Conservation (phyloP, 1,284 basidiomycete genomes). For the Cryptococcus wingfieldii region DNA sequence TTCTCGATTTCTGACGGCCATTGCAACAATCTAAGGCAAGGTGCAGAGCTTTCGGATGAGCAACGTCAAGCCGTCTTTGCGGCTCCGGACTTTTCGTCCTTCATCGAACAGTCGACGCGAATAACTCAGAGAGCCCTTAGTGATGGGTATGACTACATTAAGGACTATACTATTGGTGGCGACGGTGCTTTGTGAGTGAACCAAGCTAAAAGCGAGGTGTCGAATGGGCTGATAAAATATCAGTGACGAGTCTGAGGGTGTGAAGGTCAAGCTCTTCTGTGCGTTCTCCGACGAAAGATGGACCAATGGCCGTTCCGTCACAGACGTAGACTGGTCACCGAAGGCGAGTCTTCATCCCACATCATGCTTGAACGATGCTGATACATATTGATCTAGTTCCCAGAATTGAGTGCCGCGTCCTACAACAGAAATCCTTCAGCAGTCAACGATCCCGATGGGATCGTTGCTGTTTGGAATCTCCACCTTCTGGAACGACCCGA, state of each 20-base stretch:
- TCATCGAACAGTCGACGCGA: slow-evolving; percentile 91
- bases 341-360: slow-evolving; percentile 58
- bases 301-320: slow-evolving; percentile 86
- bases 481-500: slow-evolving; percentile 93
- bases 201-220: background rate
- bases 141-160: slow-evolving; percentile 93
- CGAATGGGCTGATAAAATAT: background rate
- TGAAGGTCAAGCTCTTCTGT: slow-evolving; percentile 79
- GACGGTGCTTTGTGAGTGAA: slow-evolving; percentile 64
- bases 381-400: slow-evolving; percentile 60
- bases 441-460: slow-evolving; percentile 88
- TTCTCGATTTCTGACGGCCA: background rate
- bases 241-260: slow-evolving; percentile 84
- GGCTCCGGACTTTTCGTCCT: slow-evolving; percentile 84
- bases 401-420: slow-evolving; percentile 87
- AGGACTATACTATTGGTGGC: slow-evolving; percentile 83
- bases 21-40: background rate
- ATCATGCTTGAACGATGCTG: background rate
- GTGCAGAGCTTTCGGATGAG: slow-evolving; percentile 72
- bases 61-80: slow-evolving; percentile 74
- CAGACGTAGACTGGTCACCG: slow-evolving; percentile 94
- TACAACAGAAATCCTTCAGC: slow-evolving; percentile 95
- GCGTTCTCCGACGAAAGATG: slow-evolving; percentile 84
- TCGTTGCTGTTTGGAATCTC: slow-evolving; percentile 96
- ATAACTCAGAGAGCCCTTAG: slow-evolving; percentile 94